Evolutionary conservation across 2,329 filamentous ascomycete species (phyloP), one percentile per base, ranked within the genome.

Genomic region (Rasamsonia emersonii): DNA sequence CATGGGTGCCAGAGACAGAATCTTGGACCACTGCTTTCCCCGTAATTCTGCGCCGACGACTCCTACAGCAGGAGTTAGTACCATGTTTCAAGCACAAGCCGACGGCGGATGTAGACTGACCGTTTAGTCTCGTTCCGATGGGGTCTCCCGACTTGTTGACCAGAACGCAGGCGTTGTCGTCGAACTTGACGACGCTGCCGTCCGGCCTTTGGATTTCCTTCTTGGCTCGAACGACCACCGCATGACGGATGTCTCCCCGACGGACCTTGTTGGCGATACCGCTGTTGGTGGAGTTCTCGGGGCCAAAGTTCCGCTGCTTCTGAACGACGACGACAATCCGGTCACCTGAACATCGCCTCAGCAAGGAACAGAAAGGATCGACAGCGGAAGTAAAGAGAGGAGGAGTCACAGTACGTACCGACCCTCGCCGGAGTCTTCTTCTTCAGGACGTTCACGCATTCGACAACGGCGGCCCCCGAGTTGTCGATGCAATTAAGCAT

Each of bases 401-500:
- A 23, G 18, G 15, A 17, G 21, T 5, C 23, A 24, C 15, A 28
- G 18, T 25, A 44, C 72, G 51, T 73, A 94, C 88, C 91, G 54
- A 98, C 88, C 54, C 79, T 81, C 38, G 89, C 91, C 52, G 61
- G 51, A 30, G 80, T 77, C 68, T 95, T 93, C 68, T 89, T 91
- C 54, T 85, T 85, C 52, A 98, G 70, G 42, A 96, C 82, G 58
- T 89, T 82, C 59, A 82, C 84, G 67, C 91, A 98, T 69, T 98
- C 91, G 65, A 96, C 91, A 46, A 98, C 73, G 51, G 91, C 88
- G 48, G 91, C 91, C 58, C 91, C 91, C 45, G 91, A 96, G 71
- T 95, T 98, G 80, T 98, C 91, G 77, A 98, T 96, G 79, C 91
- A 96, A 67, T 91, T 95, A 52, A 98, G 76, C 77, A 98, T 86